A percentile compares a stretch with the other conserved stretches of the same genome.
Evolutionary conservation across 495 filamentous ascomycete species (phyloP).

Genomic region (Hyaloscypha hepaticicola): DNA sequence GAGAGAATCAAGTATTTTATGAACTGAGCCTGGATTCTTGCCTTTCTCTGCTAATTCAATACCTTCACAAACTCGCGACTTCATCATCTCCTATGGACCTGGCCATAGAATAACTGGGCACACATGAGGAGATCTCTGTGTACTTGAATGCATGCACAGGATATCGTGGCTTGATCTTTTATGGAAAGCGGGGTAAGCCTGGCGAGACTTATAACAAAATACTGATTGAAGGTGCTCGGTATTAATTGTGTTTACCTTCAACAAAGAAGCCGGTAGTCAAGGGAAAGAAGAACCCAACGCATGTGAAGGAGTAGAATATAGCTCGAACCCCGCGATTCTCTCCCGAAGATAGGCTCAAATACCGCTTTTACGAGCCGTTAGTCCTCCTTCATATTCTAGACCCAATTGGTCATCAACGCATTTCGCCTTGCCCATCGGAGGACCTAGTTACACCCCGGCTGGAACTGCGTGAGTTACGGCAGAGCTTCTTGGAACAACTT

Average conservation of each 20-base stretch:
- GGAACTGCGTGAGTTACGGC: conserved; percentile 18
- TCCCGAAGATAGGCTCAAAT: conserved; percentile 21
- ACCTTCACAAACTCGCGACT: too few relatives aligned
- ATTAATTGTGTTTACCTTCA: neutral
- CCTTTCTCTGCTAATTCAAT: too few relatives aligned
- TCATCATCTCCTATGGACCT: too few relatives aligned
- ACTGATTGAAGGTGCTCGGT: neutral
- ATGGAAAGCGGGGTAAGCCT: neutral
- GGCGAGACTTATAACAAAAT: neutral
- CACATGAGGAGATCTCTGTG: too few relatives aligned
- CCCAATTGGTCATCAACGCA: conserved; percentile 29
- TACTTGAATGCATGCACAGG: too few relatives aligned
- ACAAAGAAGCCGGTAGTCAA: conserved; percentile 12
- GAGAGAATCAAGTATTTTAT: too few relatives aligned
- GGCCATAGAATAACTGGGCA: too few relatives aligned
- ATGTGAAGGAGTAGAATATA: conserved; percentile 1
- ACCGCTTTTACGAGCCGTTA: conserved; percentile 35
- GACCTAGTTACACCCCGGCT: conserved; percentile 12
- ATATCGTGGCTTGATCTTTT: neutral
- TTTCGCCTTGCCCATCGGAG: conserved; percentile 15
- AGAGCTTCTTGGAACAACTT: conserved; percentile 33
- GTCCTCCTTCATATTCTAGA: conserved; percentile 32
- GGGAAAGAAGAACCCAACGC: conserved; percentile 12
- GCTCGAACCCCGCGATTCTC: conserved; percentile 18
- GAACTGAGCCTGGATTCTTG: too few relatives aligned